A percentile compares a stretch with the other conserved stretches of the same genome.
Conservation (phyloP, 129 eudicot genomes). For the Chrysanthemum lavandulifolium region DNA sequence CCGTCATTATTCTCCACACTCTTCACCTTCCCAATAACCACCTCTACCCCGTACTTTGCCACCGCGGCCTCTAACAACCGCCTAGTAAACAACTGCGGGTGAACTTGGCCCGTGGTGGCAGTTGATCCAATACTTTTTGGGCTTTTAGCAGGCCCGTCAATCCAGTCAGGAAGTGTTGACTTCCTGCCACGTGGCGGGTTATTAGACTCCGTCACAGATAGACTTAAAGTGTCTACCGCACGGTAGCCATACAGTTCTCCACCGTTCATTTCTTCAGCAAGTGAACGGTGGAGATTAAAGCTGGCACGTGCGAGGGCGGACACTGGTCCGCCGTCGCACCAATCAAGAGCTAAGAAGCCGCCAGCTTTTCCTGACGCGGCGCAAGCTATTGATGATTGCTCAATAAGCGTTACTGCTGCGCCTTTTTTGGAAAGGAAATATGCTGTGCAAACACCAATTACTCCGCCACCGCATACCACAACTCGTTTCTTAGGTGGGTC, state of each 20-base stretch:
- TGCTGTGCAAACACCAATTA: conserved; percentile 96
- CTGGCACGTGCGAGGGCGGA: conserved; percentile 83
- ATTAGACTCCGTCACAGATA: conserved; percentile 53
- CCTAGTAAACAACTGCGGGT: conserved; percentile 69
- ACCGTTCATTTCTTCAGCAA: conserved; percentile 69
- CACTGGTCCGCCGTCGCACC: conserved; percentile 86
- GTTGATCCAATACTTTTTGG: conserved; percentile 60
- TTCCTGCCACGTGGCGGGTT: conserved; percentile 17
- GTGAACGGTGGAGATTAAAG: conserved; percentile 90
- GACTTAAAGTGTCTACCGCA: conserved; percentile 63
- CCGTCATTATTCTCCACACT: conserved; percentile 56
- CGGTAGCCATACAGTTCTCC: conserved; percentile 71
- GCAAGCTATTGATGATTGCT: conserved; percentile 82
- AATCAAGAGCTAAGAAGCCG: conserved; percentile 80
- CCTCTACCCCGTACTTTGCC: conserved; percentile 67
- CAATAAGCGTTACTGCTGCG: conserved; percentile 82
- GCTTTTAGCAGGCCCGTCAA: conserved; percentile 58
- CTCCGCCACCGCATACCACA: conserved; percentile 95
- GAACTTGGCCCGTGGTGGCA: conserved; percentile 86
- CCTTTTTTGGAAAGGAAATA: conserved; percentile 77
- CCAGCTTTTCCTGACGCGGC: conserved; percentile 99
- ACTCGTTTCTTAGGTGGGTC: conserved; percentile 47
- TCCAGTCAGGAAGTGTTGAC: conserved; percentile 56
- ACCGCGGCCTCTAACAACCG: conserved; percentile 55
- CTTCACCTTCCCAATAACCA: conserved; percentile 69